Evolutionary conservation across 148 eudicot genomes (phyloP).

Genomic region (Vaccinium vitisidaea): DNA sequence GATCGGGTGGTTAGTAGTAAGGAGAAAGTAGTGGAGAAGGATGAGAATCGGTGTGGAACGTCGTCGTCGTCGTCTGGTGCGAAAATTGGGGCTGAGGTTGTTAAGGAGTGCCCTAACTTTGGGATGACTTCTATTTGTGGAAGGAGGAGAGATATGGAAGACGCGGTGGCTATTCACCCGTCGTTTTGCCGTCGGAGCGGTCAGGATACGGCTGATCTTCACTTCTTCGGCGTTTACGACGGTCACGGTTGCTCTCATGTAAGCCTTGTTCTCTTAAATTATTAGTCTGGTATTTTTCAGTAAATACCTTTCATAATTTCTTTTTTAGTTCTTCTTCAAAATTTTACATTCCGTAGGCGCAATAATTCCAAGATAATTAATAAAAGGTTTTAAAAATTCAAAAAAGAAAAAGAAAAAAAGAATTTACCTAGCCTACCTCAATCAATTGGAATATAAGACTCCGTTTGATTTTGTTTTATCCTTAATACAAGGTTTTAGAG

Average conservation of each 20-base stretch:
- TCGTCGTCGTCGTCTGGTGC: background rate
- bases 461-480: too few species aligned
- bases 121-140: conserved; percentile 47
- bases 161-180: conserved; percentile 44
- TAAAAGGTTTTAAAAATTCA: too few species aligned
- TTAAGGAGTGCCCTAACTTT: conserved; percentile 24
- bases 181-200: conserved; percentile 24
- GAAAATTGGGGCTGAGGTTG: background rate
- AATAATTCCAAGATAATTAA: too few species aligned
- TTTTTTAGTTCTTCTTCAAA: too few species aligned
- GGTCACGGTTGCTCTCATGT: conserved; percentile 59
- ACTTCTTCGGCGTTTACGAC: conserved; percentile 48
- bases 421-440: too few species aligned
- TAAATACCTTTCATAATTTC: too few species aligned
- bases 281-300: too few species aligned
- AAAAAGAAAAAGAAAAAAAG: too few species aligned
- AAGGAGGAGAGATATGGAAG: conserved; percentile 53
- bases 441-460: too few species aligned
- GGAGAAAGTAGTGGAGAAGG: background rate
- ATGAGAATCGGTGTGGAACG: background rate
- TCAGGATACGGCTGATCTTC: conserved; percentile 9
- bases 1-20: background rate
- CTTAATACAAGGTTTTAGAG: too few species aligned
- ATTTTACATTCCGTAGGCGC: too few species aligned
- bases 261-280: background rate